Evolutionary conservation across 768 basidiomycete species (phyloP).

Genomic region (Thelephora ganbajun): DNA sequence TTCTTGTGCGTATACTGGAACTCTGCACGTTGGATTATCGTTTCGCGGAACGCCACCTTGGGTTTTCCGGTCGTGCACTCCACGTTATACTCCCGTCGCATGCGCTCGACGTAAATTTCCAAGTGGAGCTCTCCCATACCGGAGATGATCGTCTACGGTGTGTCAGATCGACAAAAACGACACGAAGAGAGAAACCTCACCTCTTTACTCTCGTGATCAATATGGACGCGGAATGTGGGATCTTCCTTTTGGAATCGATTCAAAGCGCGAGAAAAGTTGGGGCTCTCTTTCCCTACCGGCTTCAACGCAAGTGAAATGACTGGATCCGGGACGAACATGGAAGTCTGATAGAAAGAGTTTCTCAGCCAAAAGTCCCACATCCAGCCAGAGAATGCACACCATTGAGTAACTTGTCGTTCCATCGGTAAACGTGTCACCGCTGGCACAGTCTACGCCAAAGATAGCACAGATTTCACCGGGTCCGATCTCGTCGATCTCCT

Average conservation of each 20-base stretch:
- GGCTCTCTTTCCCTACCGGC: constrained; percentile 82
- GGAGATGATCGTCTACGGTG: constrained; percentile 82
- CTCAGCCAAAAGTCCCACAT: background rate
- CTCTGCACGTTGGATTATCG: constrained; percentile 66
- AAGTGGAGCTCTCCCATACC: constrained; percentile 99
- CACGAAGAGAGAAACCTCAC: constrained; percentile 21
- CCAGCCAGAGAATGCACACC: constrained; percentile 31
- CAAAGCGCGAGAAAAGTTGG: constrained; percentile 92
- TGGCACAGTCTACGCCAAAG: constrained; percentile 96
- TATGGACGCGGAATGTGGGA: constrained; percentile 95
- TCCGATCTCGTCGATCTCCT: constrained; percentile 90
- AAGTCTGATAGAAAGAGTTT: constrained; percentile 40
- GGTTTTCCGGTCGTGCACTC: constrained; percentile 91
- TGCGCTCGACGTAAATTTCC: constrained; percentile 98
- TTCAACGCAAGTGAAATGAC: constrained; percentile 94
- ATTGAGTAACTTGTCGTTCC: constrained; percentile 83
- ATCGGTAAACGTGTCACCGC: constrained; percentile 96
- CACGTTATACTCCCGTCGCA: constrained; percentile 95
- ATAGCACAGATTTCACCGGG: constrained; percentile 99
- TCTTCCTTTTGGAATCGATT: constrained; percentile 99
- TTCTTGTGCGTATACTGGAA: constrained; percentile 96
- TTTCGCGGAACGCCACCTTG: constrained; percentile 93
- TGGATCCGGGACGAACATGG: constrained; percentile 97
- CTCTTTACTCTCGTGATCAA: constrained; percentile 91
- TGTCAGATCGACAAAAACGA: background rate